Conservation (phyloP, 169 alveolate species). For the Plasmodium ovale region DNA sequence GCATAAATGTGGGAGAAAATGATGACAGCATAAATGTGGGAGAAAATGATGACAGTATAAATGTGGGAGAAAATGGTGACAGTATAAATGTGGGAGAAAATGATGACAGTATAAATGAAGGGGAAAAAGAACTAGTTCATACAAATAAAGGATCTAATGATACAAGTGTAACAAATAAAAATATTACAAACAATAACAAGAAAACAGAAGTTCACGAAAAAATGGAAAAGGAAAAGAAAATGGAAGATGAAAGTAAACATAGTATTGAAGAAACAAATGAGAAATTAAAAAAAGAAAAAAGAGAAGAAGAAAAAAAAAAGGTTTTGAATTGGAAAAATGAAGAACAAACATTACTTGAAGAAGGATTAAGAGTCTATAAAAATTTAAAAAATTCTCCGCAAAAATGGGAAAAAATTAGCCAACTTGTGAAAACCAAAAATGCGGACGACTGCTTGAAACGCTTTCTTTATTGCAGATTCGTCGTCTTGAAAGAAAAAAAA, state of each 20-base stretch:
- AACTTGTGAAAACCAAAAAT: slow-evolving; percentile 42
- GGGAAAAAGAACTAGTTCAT: slow-evolving; percentile 1
- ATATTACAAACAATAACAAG: not conserved
- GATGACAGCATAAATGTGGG: too few species aligned
- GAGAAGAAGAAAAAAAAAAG: slow-evolving; percentile 75
- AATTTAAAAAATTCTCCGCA: slow-evolving; percentile 69
- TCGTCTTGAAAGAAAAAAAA: slow-evolving; percentile 56
- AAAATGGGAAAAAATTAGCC: slow-evolving; percentile 68
- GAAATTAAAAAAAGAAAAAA: slow-evolving; percentile 30
- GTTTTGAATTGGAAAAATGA: slow-evolving; percentile 59
- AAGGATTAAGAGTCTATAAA: slow-evolving; percentile 47
- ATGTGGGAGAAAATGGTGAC: not conserved
- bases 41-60: not conserved
- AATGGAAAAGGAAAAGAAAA: not conserved
- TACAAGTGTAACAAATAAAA: not conserved
- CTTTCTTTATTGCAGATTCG: slow-evolving; percentile 56
- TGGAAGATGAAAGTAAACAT: not conserved
- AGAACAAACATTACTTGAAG: slow-evolving; percentile 69
- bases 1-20: not conserved
- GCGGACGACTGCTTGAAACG: slow-evolving; percentile 71
- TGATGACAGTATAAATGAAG: not conserved
- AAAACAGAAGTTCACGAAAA: not conserved
- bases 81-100: not conserved
- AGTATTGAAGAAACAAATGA: slow-evolving; percentile 7
- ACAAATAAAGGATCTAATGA: not conserved